phyloP scores from a whole-genome alignment of 1,284 basidiomycete genomes.

The Trichosporon faecale region DNA sequence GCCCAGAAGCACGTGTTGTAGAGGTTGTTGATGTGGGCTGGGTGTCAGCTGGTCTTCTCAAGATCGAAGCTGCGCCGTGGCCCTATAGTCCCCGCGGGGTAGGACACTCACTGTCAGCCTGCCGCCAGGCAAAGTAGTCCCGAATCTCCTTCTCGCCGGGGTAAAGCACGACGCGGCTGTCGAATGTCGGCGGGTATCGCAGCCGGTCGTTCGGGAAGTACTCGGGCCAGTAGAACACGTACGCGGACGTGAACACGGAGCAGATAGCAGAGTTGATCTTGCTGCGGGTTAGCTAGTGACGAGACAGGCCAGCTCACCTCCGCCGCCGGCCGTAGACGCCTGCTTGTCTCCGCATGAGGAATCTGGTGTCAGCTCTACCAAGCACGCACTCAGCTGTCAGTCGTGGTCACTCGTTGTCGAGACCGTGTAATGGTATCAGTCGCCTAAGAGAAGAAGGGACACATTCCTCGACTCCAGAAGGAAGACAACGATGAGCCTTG shows the following conservation, averaged over 20 bases:
- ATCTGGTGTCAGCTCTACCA: constrained; percentile 58
- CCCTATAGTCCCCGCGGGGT: too few relatives aligned
- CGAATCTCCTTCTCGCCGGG: constrained; percentile 68
- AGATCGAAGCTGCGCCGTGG: too few relatives aligned
- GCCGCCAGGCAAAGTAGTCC: constrained; percentile 95
- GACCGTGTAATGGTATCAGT: too few relatives aligned
- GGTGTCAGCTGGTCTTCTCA: neutral
- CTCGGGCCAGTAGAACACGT: constrained; percentile 77
- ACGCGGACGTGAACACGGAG: constrained; percentile 88
- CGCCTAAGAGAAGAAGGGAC: too few relatives aligned
- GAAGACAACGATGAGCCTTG: neutral
- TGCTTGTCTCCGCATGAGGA: constrained; percentile 74
- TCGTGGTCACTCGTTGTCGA: neutral
- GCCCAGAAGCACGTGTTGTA: constrained; percentile 98
- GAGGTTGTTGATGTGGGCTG: constrained; percentile 96
- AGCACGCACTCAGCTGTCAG: neutral
- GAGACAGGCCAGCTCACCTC: constrained; percentile 49
- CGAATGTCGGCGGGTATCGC: constrained; percentile 83
- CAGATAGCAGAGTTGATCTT: constrained; percentile 87
- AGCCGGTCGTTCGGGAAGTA: constrained; percentile 71
- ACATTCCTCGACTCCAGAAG: neutral
- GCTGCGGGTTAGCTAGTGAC: constrained; percentile 42
- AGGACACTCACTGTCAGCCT: constrained; percentile 76
- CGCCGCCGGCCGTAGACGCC: constrained; percentile 78
- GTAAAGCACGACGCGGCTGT: constrained; percentile 84